Evolutionary conservation across 2,329 filamentous ascomycete species (phyloP).

Genomic region (Colletotrichum orbiculare): DNA sequence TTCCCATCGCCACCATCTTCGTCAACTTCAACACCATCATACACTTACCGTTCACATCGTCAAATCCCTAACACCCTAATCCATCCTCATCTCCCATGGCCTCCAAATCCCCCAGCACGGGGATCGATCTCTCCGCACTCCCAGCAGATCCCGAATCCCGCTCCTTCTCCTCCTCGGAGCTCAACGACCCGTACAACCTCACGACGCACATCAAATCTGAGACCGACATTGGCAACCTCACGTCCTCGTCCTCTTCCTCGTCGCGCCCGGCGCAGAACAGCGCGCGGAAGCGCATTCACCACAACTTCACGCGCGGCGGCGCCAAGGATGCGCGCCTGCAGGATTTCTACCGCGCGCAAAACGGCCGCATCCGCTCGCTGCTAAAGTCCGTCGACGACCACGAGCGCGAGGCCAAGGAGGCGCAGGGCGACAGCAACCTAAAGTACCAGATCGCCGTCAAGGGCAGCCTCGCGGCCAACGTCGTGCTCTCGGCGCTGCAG

Average conservation of each 20-base stretch:
- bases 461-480: constrained; percentile 81
- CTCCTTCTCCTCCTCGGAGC: constrained; percentile 28
- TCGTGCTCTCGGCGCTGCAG: constrained; percentile 82
- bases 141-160: constrained; percentile 31
- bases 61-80: neutral
- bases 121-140: constrained; percentile 8
- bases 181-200: constrained; percentile 83
- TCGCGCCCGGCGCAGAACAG: constrained; percentile 81
- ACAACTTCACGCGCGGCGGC: constrained; percentile 38
- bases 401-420: constrained; percentile 80
- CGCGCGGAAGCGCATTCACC: constrained; percentile 73
- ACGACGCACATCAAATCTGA: constrained; percentile 81
- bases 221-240: constrained; percentile 70
- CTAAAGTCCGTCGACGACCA: constrained; percentile 95
- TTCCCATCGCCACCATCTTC: constrained; percentile 15
- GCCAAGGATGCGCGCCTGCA: constrained; percentile 68
- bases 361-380: constrained; percentile 91
- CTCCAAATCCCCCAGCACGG: constrained; percentile 5
- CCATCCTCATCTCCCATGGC: constrained; percentile 1
- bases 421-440: constrained; percentile 83
- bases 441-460: constrained; percentile 75
- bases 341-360: constrained; percentile 90
- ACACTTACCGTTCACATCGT: neutral
- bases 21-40: neutral
- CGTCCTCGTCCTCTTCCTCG: neutral